A percentile compares a stretch with the other conserved stretches of the same genome.
Evolutionary conservation across 257 asterid genomes (phyloP).

Genomic region (Scutellaria baicalensis): DNA sequence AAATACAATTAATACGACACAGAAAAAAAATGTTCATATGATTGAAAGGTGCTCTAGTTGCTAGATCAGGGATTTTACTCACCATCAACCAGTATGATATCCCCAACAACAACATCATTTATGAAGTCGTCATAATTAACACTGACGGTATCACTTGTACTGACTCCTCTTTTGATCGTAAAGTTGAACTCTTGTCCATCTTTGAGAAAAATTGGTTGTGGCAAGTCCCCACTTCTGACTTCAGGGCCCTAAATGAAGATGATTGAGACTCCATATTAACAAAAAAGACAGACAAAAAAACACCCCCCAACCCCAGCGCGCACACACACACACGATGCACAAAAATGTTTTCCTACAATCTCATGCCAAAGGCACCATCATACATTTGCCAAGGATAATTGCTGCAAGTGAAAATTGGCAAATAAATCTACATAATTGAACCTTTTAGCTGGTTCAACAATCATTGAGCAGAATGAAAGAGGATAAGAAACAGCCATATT

Average conservation of each 20-base stretch:
- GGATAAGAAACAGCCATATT: neutral
- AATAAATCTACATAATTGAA: neutral
- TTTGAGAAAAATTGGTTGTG: constrained; percentile 66
- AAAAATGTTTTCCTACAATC: neutral
- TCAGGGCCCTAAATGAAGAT: constrained; percentile 79
- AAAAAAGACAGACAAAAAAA: neutral
- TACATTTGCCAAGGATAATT: neutral
- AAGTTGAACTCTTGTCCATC: constrained; percentile 96
- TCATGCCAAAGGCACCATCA: neutral
- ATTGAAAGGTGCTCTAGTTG: neutral
- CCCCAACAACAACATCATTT: constrained; percentile 86
- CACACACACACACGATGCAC: neutral
- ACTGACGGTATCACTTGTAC: constrained; percentile 85
- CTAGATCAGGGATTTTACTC: constrained; percentile 18
- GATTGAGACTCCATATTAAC: neutral
- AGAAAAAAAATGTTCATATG: neutral
- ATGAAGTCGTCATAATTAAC: constrained; percentile 94
- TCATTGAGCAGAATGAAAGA: neutral
- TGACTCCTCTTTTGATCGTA: constrained; percentile 79
- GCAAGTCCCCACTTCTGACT: constrained; percentile 97
- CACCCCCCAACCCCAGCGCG: neutral
- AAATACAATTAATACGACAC: neutral
- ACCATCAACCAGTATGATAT: constrained; percentile 88
- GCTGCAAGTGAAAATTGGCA: neutral
- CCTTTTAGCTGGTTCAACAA: neutral